A percentile compares a stretch with the other conserved stretches of the same genome.
These are phyloP conservation scores for Stellera chamaejasme DNA, from an alignment of 345 rosid genomes.

Conservation along the genomic window DNA sequence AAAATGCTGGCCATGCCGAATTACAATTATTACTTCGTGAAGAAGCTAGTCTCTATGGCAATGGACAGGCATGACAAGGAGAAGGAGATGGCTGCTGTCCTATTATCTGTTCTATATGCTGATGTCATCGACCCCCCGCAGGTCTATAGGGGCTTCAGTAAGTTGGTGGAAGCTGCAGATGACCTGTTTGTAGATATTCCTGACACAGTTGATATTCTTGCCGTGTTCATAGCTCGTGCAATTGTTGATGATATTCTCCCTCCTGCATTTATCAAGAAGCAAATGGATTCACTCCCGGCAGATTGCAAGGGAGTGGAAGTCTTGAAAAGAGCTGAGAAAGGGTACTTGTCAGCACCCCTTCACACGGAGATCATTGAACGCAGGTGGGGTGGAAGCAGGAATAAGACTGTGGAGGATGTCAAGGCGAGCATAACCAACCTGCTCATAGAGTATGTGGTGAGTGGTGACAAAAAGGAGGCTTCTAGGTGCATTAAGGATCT, in stretches of 20 bases:
- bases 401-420: conserved; percentile 74
- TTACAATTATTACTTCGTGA: conserved; percentile 61
- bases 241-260: conserved; percentile 86
- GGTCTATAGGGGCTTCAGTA: conserved; percentile 60
- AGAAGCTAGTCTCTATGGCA: conserved; percentile 68
- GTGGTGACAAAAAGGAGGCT: conserved; percentile 78
- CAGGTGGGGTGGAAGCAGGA: conserved; percentile 71
- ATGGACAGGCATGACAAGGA: conserved; percentile 85
- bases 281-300: conserved; percentile 30
- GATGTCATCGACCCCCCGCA: conserved; percentile 59
- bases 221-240: conserved; percentile 72
- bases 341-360: conserved; percentile 69
- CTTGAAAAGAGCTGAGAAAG: conserved; percentile 58
- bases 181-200: conserved; percentile 82
- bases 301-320: conserved; percentile 61
- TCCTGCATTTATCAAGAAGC: conserved; percentile 64
- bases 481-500: conserved; percentile 68
- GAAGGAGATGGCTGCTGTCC: conserved; percentile 85
- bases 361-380: conserved; percentile 73
- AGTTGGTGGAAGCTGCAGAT: conserved; percentile 65
- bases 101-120: conserved; percentile 58
- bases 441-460: conserved; percentile 50
- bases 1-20: conserved; percentile 59
- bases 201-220: conserved; percentile 64
- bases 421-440: conserved; percentile 58